These are phyloP conservation scores for Mycena chlorophos DNA, from an alignment of 768 basidiomycete genomes.

Conservation along the genomic window DNA sequence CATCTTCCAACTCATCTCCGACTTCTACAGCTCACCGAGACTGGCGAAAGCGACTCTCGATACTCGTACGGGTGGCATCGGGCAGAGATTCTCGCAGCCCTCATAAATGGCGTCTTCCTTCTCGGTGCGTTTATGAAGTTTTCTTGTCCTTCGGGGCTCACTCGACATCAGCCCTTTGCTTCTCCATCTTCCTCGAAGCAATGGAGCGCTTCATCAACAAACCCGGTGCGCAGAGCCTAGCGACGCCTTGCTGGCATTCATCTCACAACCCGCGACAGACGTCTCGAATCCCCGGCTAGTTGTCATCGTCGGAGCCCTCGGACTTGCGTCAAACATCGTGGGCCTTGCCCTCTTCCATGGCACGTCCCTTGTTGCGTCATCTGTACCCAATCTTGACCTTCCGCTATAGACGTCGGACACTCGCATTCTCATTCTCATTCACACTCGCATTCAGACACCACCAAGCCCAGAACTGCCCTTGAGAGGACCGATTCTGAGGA, in stretches of 20 bases:
- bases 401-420: slow-evolving; percentile 46
- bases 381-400: background rate
- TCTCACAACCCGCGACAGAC: slow-evolving; percentile 47
- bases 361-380: slow-evolving; percentile 33
- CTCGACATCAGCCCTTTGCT: slow-evolving; percentile 91
- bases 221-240: slow-evolving; percentile 53
- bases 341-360: slow-evolving; percentile 96
- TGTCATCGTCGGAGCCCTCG: slow-evolving; percentile 86
- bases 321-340: slow-evolving; percentile 87
- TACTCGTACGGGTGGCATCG: slow-evolving; percentile 99
- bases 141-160: too few species aligned
- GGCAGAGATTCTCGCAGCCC: slow-evolving; percentile 92
- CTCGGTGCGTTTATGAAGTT: too few species aligned
- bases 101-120: slow-evolving; percentile 96
- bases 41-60: slow-evolving; percentile 59
- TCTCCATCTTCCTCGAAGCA: slow-evolving; percentile 93
- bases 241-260: slow-evolving; percentile 8
- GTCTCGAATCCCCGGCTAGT: slow-evolving; percentile 87
- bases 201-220: slow-evolving; percentile 85
- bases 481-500: slow-evolving; percentile 1
- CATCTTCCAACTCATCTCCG: slow-evolving; percentile 14
- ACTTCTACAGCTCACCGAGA: slow-evolving; percentile 61
- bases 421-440: slow-evolving; percentile 62
- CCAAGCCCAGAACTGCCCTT: slow-evolving; percentile 32
- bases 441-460: slow-evolving; percentile 40